Conservation (phyloP, 495 filamentous ascomycete genomes). For the Neurospora sp. region DNA sequence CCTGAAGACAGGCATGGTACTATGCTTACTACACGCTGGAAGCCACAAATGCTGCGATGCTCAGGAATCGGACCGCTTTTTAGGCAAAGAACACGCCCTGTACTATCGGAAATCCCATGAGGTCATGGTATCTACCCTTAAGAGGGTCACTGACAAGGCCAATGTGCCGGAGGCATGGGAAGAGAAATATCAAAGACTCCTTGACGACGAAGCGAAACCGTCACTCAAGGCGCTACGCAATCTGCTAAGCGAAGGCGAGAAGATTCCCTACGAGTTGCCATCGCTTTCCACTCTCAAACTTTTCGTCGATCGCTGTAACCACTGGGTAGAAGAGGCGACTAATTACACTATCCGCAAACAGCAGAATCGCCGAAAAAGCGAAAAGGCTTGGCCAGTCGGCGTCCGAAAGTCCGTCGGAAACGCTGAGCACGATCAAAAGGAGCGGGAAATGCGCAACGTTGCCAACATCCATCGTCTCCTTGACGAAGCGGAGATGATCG, state of each 20-base stretch:
- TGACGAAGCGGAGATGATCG: slow-evolving; percentile 72
- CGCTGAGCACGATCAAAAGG: slow-evolving; percentile 63
- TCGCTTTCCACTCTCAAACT: slow-evolving; percentile 71
- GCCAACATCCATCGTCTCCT: slow-evolving; percentile 83
- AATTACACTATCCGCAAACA: slow-evolving; percentile 97
- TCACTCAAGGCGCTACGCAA: slow-evolving; percentile 76
- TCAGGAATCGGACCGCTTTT: slow-evolving; percentile 46
- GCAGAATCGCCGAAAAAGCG: slow-evolving; percentile 94
- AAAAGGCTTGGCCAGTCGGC: slow-evolving; percentile 74
- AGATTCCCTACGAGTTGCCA: slow-evolving; percentile 86
- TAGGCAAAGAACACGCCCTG: slow-evolving; percentile 54
- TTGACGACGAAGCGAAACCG: slow-evolving; percentile 74
- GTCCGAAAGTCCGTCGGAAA: slow-evolving; percentile 56
- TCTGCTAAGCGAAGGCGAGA: slow-evolving; percentile 88
- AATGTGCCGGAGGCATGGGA: slow-evolving; percentile 80
- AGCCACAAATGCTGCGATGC: slow-evolving; percentile 67
- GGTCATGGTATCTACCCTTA: slow-evolving; percentile 49
- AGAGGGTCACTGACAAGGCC: slow-evolving; percentile 79
- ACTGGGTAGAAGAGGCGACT: slow-evolving; percentile 95
- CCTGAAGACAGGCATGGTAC: slow-evolving; percentile 59
- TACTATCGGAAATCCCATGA: slow-evolving; percentile 69
- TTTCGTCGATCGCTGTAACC: slow-evolving; percentile 92
- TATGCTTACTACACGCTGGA: slow-evolving; percentile 73
- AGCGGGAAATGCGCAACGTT: slow-evolving; percentile 82
- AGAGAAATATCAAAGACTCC: slow-evolving; percentile 74